phyloP scores from a whole-genome alignment of 2,329 filamentous ascomycete genomes.

The Fusarium clavum region DNA sequence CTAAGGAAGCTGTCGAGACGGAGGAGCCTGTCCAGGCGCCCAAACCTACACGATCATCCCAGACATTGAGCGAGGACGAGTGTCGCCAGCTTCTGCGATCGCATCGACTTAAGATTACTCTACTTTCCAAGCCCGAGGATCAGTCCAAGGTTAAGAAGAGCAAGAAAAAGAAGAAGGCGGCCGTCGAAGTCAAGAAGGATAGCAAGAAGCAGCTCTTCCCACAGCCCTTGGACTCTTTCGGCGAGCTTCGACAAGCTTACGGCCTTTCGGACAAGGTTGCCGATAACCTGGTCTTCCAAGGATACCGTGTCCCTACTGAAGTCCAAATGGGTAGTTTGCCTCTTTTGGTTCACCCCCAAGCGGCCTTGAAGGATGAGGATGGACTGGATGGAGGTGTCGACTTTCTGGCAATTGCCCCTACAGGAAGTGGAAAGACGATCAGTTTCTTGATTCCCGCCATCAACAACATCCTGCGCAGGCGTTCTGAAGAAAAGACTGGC shows the following conservation, averaged over 20 bases:
- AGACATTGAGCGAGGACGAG: conserved; percentile 72
- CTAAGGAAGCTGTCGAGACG: conserved; percentile 48
- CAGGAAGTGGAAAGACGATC: conserved; percentile 95
- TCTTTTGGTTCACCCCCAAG: conserved; percentile 72
- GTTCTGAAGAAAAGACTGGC: conserved; percentile 57
- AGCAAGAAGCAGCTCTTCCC: conserved; percentile 76
- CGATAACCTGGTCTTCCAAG: conserved; percentile 84
- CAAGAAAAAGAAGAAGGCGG: conserved; percentile 65
- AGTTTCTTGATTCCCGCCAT: conserved; percentile 91
- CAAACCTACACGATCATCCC: conserved; percentile 46
- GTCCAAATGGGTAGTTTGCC: conserved; percentile 91
- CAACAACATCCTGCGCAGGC: conserved; percentile 74
- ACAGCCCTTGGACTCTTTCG: conserved; percentile 82
- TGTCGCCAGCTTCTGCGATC: conserved; percentile 79
- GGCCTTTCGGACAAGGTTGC: conserved; percentile 78
- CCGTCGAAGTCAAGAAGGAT: conserved; percentile 62
- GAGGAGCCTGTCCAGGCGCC: conserved; percentile 43
- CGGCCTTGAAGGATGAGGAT: conserved; percentile 57
- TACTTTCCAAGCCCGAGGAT: conserved; percentile 69
- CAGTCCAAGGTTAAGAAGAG: conserved; percentile 63
- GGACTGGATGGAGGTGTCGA: conserved; percentile 66
- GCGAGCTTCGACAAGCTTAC: conserved; percentile 76
- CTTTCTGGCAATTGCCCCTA: conserved; percentile 90
- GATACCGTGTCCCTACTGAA: conserved; percentile 89
- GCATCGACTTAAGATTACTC: conserved; percentile 86